These are phyloP conservation scores for Fulvia fulva DNA, from an alignment of 2,329 filamentous ascomycete species.

Conservation along the genomic window DNA sequence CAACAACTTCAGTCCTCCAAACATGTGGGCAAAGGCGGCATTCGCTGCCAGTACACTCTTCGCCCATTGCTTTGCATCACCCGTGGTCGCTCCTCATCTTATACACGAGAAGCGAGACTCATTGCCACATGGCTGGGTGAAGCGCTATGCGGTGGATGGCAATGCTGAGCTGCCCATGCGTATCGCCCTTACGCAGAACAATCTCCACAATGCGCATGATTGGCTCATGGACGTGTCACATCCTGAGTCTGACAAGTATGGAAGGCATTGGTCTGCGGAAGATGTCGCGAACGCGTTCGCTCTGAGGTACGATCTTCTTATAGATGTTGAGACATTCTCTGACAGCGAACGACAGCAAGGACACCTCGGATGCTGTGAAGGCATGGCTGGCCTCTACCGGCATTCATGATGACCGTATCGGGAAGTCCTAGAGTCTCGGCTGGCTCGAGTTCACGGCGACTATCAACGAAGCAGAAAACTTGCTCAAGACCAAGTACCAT, in stretches of 20 bases:
- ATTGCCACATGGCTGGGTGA: constrained; percentile 29
- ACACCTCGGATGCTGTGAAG: constrained; percentile 49
- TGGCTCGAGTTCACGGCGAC: constrained; percentile 58
- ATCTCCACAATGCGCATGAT: constrained; percentile 31
- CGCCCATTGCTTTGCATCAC: constrained; percentile 20
- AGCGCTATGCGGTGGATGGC: constrained; percentile 24
- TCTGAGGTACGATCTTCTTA: constrained; percentile 26
- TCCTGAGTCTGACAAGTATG: constrained; percentile 41
- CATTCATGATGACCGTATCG: constrained; percentile 47
- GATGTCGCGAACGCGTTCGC: constrained; percentile 44
- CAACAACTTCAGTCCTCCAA: neutral
- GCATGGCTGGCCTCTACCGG: constrained; percentile 54
- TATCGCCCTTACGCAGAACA: constrained; percentile 34
- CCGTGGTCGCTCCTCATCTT: constrained; percentile 22
- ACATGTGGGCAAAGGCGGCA: constrained; percentile 3
- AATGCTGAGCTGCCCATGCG: constrained; percentile 33
- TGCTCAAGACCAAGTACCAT: constrained; percentile 53
- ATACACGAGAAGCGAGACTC: constrained; percentile 31
- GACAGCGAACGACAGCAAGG: constrained; percentile 19
- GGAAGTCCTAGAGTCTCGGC: constrained; percentile 49
- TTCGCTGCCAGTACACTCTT: constrained; percentile 10
- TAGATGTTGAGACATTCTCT: neutral
- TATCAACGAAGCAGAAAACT: constrained; percentile 50
- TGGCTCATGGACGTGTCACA: constrained; percentile 40
- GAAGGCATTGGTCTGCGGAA: constrained; percentile 41